Base-by-base conservation (phyloP, 345 rosid genomes). In the Carallia pectinifolia region DNA sequence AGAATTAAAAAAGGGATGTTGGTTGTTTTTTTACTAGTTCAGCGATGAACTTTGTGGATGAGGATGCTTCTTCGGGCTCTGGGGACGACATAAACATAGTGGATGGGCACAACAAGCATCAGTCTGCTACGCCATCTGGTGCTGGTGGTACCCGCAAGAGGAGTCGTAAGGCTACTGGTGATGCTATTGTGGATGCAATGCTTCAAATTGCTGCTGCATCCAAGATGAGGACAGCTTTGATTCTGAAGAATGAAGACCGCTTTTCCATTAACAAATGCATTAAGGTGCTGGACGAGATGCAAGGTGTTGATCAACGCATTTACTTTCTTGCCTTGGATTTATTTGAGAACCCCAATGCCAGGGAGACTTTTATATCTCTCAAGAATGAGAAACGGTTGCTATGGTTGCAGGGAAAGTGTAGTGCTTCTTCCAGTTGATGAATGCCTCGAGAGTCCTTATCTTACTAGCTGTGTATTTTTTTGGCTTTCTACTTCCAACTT, bases 181-280 rank as follows among this genome's bases (percentile, higher is more conserved):
- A 89, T 75, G 91, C 96, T 53, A 90, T 87, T 40, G 96, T 88
- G 38, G 98, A 93, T 58, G 98, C 97, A 19, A 91, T 89, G 96
- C 84, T 91, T 6, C 94, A 89, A 79, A 93, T 93, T 37, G 97
- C 97, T 1, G 89, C 94, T 62, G 96, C 89, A 67, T 93, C 88
- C 1, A 88, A 86, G 73, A 81, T 82, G 91, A 87, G 96, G 85
- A 90, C 94, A 0, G 83, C 91, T 4, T 84, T 91, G 33, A 83
- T 89, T 62, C 71, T 82, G 64, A 90, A 82, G 82, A 87, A 76
- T 7, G 90, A 81, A 47, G 98, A 90, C 34, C 86, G 83, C 27
- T 89, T 86, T 82, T 90, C 97, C 9, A 87, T 90, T 23, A 89
- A 91, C 87, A 89, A 86, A 77, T 93, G 98, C 87, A 89, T 93